Conservation (phyloP, 139 green algal genomes). For the Ettlia oleoabundans region DNA sequence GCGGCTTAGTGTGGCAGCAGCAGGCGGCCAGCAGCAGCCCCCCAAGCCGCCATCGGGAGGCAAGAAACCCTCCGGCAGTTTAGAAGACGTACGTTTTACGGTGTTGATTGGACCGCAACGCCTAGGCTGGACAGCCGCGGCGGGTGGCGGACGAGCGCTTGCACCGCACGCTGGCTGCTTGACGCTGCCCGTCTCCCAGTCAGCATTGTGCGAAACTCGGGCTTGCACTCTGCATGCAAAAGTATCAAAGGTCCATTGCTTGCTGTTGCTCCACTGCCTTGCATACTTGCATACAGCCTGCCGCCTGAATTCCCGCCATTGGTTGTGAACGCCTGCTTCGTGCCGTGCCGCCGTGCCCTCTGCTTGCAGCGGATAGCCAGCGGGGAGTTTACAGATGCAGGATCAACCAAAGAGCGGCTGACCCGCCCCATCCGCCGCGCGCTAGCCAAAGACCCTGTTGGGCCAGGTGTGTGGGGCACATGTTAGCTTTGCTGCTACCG, state of each 20-base stretch:
- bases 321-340: no score
- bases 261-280: no score
- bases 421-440: constrained; percentile 72
- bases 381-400: constrained; percentile 79
- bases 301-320: no score
- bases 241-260: no score
- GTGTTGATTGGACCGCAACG: background rate
- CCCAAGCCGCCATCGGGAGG: no score
- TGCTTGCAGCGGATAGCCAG: constrained; percentile 20
- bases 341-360: background rate
- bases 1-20: constrained; percentile 8
- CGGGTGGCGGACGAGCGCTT: no score
- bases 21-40: background rate
- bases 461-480: constrained; percentile 65
- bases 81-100: background rate
- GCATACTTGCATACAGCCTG: no score
- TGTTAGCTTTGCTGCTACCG: no score
- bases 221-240: background rate
- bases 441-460: constrained; percentile 73
- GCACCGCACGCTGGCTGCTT: no score
- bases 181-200: no score
- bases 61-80: background rate
- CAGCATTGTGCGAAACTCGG: background rate
- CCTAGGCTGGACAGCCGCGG: no score
- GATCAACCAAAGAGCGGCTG: constrained; percentile 82